Base-by-base conservation (phyloP, 169 alveolate species). In the Cystoisospora suis region DNA sequence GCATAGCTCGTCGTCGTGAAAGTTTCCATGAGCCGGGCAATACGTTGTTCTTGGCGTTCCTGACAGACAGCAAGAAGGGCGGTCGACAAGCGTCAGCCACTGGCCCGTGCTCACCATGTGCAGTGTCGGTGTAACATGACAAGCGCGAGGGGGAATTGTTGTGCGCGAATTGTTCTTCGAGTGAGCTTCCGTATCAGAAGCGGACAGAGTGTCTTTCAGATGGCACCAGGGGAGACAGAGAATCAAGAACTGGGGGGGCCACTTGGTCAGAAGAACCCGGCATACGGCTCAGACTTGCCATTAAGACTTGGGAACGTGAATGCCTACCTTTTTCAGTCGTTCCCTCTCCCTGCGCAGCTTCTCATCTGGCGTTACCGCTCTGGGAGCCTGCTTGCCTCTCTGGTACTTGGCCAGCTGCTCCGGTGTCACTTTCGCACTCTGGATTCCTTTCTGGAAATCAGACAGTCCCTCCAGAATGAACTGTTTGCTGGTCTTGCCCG, bases 41-140 rank as follows among this genome's bases (percentile, higher is more conserved):
- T 29, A 38, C 83, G 83, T 56, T 72, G 58, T 38, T 72, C 58
- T n/a, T 72, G 83, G n/a, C 83, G 40, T 38, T 72, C 83, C 83
- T 72, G 58, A 0, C 6, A 29, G 46, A 65, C 42, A 65, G 42
- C 79, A n/a, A n/a, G n/a, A n/a, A n/a, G n/a, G n/a, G n/a, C n/a
- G n/a, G n/a, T n/a, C n/a, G n/a, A n/a, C n/a, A n/a, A n/a, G n/a
- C n/a, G n/a, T n/a, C n/a, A n/a, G n/a, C n/a, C n/a, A n/a, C n/a
- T n/a, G n/a, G n/a, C n/a, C n/a, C n/a, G n/a, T n/a, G n/a, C n/a
- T n/a, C n/a, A n/a, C n/a, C n/a, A n/a, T n/a, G n/a, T n/a, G n/a
- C n/a, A n/a, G n/a, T n/a, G n/a, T n/a, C n/a, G n/a, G n/a, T n/a
- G n/a, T n/a, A n/a, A n/a, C n/a, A n/a, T n/a, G n/a, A n/a, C n/a